Evolutionary conservation across 192 early-diverging fungal genomes (phyloP), one percentile per base, ranked within the genome.

Genomic region (Coemansia sp.): DNA sequence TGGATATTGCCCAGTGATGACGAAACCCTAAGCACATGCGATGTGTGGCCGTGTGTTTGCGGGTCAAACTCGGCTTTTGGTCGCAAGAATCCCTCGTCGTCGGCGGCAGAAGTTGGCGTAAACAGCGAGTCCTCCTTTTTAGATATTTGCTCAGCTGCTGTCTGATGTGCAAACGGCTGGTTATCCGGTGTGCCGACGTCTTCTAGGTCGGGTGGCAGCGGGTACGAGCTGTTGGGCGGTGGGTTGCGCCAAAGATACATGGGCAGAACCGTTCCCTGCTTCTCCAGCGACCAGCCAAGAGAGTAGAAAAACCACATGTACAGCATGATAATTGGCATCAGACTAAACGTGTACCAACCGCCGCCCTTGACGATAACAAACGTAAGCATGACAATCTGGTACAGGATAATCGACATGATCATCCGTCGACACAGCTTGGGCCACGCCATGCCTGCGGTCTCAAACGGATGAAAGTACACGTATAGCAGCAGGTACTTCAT

Each of bases 401-500:
- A 90, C 21, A 90, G 80, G 38, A 87, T 59, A 30, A 92, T 64
- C 1, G 86, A 81, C 23, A 88, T 33, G 6, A 85, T 86, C 58
- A 91, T 81, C 11, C 88, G 75, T 18, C 84, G 83, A 38, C 89
- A 88, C 18, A 89, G 84, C 48, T 84, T 73, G 28, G 90, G 88
- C 90, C 90, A 91, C 24, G 80, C 82, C 60, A 80, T 67, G 22
- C 90, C 90, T 19, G 82, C 77, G 5, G 86, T 83, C 67, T 89
- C 87, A 30, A 87, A 87, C n/a, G 87, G 86, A 43, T 87, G 83
- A 53, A 89, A 90, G 46, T 88, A 88, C 5, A 91, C 87, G 78
- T 89, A 90, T 29, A 91, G 78, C 8, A 91, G 62, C 54, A 88
- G 83, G 71, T 92, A 92, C 70, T 91, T 91, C 74, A 79, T 84